These are phyloP conservation scores for Fragaria iinumae DNA, from an alignment of 306 rosid species.

Conservation along the genomic window DNA sequence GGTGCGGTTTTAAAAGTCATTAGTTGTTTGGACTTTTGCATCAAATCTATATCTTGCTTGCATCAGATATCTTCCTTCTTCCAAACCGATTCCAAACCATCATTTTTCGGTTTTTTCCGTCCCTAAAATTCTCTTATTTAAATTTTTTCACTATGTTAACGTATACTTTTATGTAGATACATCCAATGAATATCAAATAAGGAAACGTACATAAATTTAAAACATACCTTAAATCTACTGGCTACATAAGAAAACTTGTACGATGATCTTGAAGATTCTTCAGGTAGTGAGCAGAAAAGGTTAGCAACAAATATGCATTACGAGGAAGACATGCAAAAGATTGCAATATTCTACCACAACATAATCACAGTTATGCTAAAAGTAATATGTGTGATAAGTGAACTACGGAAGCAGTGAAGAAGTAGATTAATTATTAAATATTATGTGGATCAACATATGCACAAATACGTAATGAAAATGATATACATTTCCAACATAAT, in stretches of 20 bases:
- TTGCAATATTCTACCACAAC: constrained; percentile 89
- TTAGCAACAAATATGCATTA: constrained; percentile 72
- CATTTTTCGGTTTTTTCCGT: too few species aligned
- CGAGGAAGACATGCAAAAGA: constrained; percentile 66
- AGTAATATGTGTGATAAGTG: constrained; percentile 81
- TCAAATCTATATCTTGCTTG: too few species aligned
- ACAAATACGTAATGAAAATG: constrained; percentile 16
- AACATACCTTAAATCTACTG: constrained; percentile 82
- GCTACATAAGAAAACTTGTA: constrained; percentile 95
- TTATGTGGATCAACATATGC: constrained; percentile 11
- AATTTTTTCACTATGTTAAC: too few species aligned
- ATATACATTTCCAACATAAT: constrained; percentile 97
- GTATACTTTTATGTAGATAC: too few species aligned
- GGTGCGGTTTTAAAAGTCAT: too few species aligned
- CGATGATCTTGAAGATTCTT: constrained; percentile 88
- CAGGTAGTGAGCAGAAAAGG: constrained; percentile 60
- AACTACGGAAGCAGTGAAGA: constrained; percentile 51
- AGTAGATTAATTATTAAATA: background rate
- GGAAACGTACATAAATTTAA: background rate
- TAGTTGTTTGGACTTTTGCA: too few species aligned
- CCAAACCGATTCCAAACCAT: too few species aligned
- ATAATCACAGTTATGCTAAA: constrained; percentile 93
- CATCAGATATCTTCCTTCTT: too few species aligned
- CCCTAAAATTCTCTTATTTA: too few species aligned
- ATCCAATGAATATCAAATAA: too few species aligned